Conservation (phyloP, 108 stramenopile species). For the Bacterosira constricta region DNA sequence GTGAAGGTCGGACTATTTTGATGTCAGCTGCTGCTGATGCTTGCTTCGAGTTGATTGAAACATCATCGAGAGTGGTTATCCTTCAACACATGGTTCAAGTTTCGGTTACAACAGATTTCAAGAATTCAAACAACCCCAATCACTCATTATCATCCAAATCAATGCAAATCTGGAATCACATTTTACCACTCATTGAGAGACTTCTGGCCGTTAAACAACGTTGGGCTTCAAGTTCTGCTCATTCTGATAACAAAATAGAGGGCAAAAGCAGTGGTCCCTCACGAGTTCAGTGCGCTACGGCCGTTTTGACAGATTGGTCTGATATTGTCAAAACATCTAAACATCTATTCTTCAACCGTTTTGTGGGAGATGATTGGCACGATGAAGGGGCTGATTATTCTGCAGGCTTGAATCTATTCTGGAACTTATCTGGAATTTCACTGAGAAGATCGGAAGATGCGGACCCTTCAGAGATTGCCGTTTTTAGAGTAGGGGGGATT, state of each 20-base stretch:
- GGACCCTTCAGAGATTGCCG: not conserved
- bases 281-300: not conserved
- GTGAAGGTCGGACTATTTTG: constrained; percentile 9
- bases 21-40: constrained; percentile 19
- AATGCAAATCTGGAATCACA: constrained; percentile 13
- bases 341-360: constrained; percentile 7
- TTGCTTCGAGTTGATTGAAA: constrained; percentile 34
- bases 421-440: constrained; percentile 14
- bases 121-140: not conserved
- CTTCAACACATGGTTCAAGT: not conserved
- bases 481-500: constrained; percentile 17
- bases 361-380: not conserved
- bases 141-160: not conserved
- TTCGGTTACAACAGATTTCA: not conserved
- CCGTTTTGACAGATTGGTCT: constrained; percentile 13
- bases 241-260: too few relatives aligned
- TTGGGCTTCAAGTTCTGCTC: constrained; percentile 9
- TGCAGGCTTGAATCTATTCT: constrained; percentile 3
- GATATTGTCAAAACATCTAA: constrained; percentile 4
- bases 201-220: constrained; percentile 4
- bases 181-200: constrained; percentile 13
- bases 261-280: not conserved
- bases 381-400: constrained; percentile 5
- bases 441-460: not conserved
- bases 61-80: not conserved